Evolutionary conservation across 2,329 filamentous ascomycete species (phyloP).

Genomic region (Hymenotorrendiella dingleyae): DNA sequence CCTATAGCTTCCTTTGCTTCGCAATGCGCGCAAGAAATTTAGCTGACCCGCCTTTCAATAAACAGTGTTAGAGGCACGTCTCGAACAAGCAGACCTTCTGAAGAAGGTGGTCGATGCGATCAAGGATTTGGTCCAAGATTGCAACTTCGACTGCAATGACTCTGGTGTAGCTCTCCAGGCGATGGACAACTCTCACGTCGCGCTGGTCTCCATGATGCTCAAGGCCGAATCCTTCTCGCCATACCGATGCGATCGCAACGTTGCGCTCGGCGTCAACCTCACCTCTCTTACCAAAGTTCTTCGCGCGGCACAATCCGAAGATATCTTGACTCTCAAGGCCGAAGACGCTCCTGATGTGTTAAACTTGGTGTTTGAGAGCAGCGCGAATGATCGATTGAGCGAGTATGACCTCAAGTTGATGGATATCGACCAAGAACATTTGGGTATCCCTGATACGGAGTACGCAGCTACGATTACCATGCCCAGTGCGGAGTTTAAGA

Average conservation of each 20-base stretch:
- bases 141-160: constrained; percentile 99
- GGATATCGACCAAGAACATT: constrained; percentile 99
- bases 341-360: constrained; percentile 94
- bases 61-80: constrained; percentile 86
- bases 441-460: constrained; percentile 98
- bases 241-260: constrained; percentile 98
- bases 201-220: constrained; percentile 97
- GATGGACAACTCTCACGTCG: constrained; percentile 99
- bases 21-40: not conserved
- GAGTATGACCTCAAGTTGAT: constrained; percentile 99
- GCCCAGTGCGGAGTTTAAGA: constrained; percentile 85
- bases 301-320: constrained; percentile 87
- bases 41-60: constrained; percentile 3
- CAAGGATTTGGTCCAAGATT: constrained; percentile 98
- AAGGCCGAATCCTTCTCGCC: constrained; percentile 91
- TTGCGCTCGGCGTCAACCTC: constrained; percentile 95
- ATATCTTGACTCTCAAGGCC: constrained; percentile 93
- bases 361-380: constrained; percentile 92
- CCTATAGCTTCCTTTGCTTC: not conserved
- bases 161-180: constrained; percentile 95
- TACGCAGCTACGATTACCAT: constrained; percentile 88
- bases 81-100: constrained; percentile 87
- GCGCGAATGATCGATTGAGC: constrained; percentile 81
- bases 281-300: constrained; percentile 95
- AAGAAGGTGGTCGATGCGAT: constrained; percentile 99